Evolutionary conservation across 345 rosid species (phyloP), one percentile per base, ranked within the genome.

Genomic region (Cardamine resedifolia): DNA sequence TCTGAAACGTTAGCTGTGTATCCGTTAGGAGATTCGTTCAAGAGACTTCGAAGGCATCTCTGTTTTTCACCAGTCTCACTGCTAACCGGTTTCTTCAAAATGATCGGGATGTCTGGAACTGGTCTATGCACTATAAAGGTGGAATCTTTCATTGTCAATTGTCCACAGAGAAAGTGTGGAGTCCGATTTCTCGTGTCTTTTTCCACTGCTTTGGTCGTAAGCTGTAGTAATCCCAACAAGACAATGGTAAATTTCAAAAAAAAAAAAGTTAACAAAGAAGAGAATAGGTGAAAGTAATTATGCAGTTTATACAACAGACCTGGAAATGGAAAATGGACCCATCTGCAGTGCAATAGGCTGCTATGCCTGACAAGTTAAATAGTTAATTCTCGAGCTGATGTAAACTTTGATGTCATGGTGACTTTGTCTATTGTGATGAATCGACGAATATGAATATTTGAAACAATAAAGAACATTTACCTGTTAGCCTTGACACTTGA

Each of bases 291-390:
- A 64, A 44, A 34, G 68, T 68, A 39, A 50, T 39, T 30, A 5
- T 10, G 31, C 24, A 48, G 67, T 15, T 26, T 60, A 66, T 21
- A n/a, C n/a, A n/a, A 60, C 85, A 69, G 31, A 91, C 97, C 95
- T 87, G 86, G 78, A 90, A 90, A 70, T 69, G 81, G 70, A 63
- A 52, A 70, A 82, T 83, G 9, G 83, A 81, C 44, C 99, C 99
- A 82, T 91, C 96, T 65, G 86, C 90, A 70, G 89, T 61, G 71
- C 96, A 82, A 71, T 91, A 95, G 38, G 96, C 96, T 67, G 84
- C 97, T 83, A 88, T 77, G 65, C 98, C 97, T 89, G 80, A 41
- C 47, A 76, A 64, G 19, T 30, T 52, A 18, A 30, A 23, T 1
- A 8, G 4, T 50, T 27, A 62, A 28, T 21, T 63, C 15, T 36